Evolutionary conservation across 768 basidiomycete species (phyloP).

Genomic region (Kwoniella heveanensis): DNA sequence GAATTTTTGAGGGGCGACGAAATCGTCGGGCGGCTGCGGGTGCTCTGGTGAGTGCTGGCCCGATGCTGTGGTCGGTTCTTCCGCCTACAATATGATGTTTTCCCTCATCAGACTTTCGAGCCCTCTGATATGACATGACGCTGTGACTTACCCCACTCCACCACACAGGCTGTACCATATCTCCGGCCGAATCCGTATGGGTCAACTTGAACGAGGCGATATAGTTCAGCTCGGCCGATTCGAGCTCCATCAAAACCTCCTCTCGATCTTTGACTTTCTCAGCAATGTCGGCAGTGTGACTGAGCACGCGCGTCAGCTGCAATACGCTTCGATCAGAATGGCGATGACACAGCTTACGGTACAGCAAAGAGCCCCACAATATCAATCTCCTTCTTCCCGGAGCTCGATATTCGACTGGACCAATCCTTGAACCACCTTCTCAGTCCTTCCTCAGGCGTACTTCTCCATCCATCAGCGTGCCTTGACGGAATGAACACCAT

Average conservation of each 20-base stretch:
- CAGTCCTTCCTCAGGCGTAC: constrained; percentile 72
- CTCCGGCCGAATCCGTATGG: constrained; percentile 44
- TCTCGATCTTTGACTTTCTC: constrained; percentile 74
- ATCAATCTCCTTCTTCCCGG: constrained; percentile 60
- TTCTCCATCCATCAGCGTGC: constrained; percentile 68
- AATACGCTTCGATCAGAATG: neutral
- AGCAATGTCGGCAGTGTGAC: constrained; percentile 70
- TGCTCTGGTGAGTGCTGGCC: constrained; percentile 5
- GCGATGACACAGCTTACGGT: constrained; percentile 60
- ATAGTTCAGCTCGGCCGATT: constrained; percentile 77
- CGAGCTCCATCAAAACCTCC: constrained; percentile 73
- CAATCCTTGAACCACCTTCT: constrained; percentile 69
- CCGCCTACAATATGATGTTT: neutral
- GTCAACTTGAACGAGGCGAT: constrained; percentile 68
- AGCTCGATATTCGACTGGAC: constrained; percentile 60
- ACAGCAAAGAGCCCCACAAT: constrained; percentile 74
- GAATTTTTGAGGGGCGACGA: constrained; percentile 7
- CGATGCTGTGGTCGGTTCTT: neutral
- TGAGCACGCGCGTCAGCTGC: constrained; percentile 56
- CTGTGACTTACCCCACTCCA: constrained; percentile 13
- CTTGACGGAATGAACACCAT: constrained; percentile 72
- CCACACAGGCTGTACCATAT: constrained; percentile 56
- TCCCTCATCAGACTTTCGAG: too few species aligned
- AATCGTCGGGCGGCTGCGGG: constrained; percentile 13
- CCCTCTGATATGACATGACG: too few species aligned